phyloP scores from a whole-genome alignment of 2,329 filamentous ascomycete species.

The Xylaria sp. region DNA sequence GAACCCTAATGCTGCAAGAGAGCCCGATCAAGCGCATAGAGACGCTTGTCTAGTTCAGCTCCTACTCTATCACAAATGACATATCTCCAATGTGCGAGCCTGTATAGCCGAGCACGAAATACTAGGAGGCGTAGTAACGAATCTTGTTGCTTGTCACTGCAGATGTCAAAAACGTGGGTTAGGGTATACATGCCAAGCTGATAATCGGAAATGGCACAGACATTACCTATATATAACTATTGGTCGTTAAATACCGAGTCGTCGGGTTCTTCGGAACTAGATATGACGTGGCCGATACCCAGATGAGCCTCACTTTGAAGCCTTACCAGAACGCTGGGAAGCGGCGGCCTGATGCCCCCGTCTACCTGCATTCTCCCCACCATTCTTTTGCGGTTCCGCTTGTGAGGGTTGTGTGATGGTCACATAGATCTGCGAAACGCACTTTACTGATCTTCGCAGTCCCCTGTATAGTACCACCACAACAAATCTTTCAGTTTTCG shows the following conservation, averaged over 20 bases:
- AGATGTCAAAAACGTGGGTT: not conserved
- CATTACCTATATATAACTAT: no score
- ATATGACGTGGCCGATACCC: not conserved
- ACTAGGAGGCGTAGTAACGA: not conserved
- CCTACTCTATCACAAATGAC: conserved; percentile 8
- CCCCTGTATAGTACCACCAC: no score
- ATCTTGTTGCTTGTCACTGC: not conserved
- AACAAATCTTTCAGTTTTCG: no score
- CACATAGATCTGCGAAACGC: no score
- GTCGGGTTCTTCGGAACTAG: not conserved
- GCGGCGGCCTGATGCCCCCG: not conserved
- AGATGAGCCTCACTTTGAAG: not conserved
- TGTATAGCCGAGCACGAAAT: no score
- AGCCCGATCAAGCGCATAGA: not conserved
- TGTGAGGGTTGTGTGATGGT: not conserved
- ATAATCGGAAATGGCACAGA: no score
- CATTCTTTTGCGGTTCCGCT: not conserved
- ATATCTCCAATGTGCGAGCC: not conserved
- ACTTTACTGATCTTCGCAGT: no score
- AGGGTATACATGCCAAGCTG: not conserved
- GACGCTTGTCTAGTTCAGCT: not conserved
- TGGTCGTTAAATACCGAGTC: not conserved
- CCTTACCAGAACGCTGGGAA: not conserved
- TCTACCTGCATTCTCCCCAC: not conserved
- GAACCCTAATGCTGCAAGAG: not conserved